Evolutionary conservation across 306 rosid species (phyloP).

Genomic region (Pyrus pyrifolia): DNA sequence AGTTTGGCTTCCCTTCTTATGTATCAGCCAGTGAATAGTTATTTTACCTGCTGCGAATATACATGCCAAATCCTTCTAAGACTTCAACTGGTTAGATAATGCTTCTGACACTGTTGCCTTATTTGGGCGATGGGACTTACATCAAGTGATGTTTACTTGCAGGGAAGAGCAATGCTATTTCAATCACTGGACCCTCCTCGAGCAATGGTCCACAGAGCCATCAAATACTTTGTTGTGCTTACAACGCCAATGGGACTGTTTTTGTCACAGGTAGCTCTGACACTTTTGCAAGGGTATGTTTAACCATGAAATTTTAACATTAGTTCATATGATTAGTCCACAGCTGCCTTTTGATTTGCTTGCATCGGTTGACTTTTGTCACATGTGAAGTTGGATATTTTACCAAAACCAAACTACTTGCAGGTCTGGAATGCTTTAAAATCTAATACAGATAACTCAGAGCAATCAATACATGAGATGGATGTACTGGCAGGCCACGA

Average conservation of each 20-base stretch:
- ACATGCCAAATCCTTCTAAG: constrained; percentile 60
- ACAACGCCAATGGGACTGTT: constrained; percentile 79
- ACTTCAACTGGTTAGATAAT: constrained; percentile 53
- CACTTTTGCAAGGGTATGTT: constrained; percentile 74
- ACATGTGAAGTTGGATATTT: constrained; percentile 24
- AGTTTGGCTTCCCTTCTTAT: constrained; percentile 3
- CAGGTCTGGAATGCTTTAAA: constrained; percentile 85
- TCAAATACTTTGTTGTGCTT: constrained; percentile 88
- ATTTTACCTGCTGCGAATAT: constrained; percentile 48
- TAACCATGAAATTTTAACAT: constrained; percentile 8
- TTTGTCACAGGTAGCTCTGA: constrained; percentile 94
- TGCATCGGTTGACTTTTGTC: constrained; percentile 15
- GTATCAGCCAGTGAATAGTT: constrained; percentile 16
- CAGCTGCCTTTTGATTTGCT: constrained; percentile 9
- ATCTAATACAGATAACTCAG: constrained; percentile 46
- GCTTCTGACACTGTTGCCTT: constrained; percentile 11
- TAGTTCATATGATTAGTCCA: constrained; percentile 16
- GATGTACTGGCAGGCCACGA: constrained; percentile 85
- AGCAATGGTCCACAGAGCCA: constrained; percentile 50
- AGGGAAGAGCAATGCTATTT: constrained; percentile 61
- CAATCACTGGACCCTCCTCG: constrained; percentile 50
- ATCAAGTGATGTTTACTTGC: constrained; percentile 25
- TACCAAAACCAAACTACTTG: constrained; percentile 22
- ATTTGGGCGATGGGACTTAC: constrained; percentile 2
- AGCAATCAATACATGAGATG: constrained; percentile 65